Evolutionary conservation across 2,329 filamentous ascomycete species (phyloP).

Genomic region (Trichoderma endophyticum): DNA sequence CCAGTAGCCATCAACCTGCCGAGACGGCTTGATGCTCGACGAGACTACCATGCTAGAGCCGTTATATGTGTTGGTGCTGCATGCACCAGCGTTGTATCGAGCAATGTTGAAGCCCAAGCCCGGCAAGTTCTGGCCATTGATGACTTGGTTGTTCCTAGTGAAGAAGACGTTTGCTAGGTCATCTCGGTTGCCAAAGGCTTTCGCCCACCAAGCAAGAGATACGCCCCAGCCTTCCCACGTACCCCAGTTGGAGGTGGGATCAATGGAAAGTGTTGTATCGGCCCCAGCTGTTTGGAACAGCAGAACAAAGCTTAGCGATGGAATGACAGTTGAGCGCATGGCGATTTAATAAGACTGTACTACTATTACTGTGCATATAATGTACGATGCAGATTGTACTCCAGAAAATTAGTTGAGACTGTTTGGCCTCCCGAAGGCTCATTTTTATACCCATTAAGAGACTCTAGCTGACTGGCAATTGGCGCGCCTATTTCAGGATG

Average conservation of each 20-base stretch:
- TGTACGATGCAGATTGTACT: not conserved
- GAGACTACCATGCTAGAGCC: conserved; percentile 7
- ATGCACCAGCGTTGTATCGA: conserved; percentile 2
- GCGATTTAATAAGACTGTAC: not conserved
- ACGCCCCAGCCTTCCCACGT: conserved; percentile 13
- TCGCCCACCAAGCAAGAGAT: conserved; percentile 13
- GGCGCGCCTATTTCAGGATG: not conserved
- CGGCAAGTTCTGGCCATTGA: not conserved
- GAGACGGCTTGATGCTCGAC: not conserved
- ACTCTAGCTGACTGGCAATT: not conserved
- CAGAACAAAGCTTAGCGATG: not conserved
- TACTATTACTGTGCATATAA: not conserved
- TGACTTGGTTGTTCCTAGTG: not conserved
- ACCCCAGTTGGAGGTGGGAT: conserved; percentile 1
- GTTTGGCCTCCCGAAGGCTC: not conserved
- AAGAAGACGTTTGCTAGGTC: not conserved
- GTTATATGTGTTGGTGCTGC: not conserved
- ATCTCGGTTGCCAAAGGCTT: conserved; percentile 6
- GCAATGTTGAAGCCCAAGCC: conserved; percentile 11
- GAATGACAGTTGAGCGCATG: not conserved
- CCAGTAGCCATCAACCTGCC: conserved; percentile 1
- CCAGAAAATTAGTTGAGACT: not conserved
- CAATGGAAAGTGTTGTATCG: not conserved
- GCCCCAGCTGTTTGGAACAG: not conserved
- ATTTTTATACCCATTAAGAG: not conserved